Conservation (phyloP, 345 rosid genomes). For the Populus simonii region DNA sequence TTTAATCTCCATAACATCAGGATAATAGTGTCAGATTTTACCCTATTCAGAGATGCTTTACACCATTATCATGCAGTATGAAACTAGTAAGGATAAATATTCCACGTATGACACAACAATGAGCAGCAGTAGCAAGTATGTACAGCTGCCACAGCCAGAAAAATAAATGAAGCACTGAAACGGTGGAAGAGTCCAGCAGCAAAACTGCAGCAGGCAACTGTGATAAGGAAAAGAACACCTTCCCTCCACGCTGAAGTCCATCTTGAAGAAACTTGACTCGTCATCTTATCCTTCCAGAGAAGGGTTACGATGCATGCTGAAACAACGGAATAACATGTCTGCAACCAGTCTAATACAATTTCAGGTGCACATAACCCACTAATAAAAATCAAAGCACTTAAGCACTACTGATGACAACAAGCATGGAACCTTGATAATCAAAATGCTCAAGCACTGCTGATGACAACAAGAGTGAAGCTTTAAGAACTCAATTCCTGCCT, state of each 20-base stretch:
- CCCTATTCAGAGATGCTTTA: not conserved
- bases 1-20: not conserved
- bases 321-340: conserved; percentile 98
- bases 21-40: not conserved
- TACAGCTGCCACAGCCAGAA: conserved; percentile 17
- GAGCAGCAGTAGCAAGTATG: conserved; percentile 22
- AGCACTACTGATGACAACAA: not conserved
- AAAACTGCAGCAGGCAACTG: conserved; percentile 78
- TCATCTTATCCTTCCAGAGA: conserved; percentile 67
- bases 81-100: not conserved
- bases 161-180: conserved; percentile 44
- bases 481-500: not conserved
- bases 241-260: conserved; percentile 65
- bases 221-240: conserved; percentile 66
- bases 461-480: too few species aligned
- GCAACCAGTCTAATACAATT: conserved; percentile 29
- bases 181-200: conserved; percentile 66
- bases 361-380: conserved; percentile 10
- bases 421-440: not conserved
- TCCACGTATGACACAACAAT: conserved; percentile 23
- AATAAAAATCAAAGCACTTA: not conserved
- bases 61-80: not conserved
- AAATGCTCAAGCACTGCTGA: too few species aligned
- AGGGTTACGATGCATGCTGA: conserved; percentile 84
- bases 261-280: conserved; percentile 42